Conservation (phyloP, 148 eudicot genomes). For the Silene latifolia region DNA sequence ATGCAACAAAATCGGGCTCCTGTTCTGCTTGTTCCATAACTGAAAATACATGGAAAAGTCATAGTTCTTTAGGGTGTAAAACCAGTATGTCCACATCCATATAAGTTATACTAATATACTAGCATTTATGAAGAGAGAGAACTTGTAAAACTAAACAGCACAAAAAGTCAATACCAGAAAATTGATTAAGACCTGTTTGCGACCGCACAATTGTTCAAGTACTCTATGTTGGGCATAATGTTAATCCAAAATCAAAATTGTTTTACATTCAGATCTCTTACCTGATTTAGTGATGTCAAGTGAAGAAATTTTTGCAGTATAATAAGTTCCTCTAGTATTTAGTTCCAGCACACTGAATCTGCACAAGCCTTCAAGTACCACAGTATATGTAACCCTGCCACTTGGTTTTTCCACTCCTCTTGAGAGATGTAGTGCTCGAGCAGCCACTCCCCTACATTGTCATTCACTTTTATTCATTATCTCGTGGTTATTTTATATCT, state of each 20-base stretch:
- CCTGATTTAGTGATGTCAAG: constrained; percentile 87
- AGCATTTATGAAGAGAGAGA: no score
- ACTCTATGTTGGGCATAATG: background rate
- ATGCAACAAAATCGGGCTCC: constrained; percentile 80
- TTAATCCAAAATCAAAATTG: background rate
- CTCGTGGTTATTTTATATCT: constrained; percentile 8
- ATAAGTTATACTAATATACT: no score
- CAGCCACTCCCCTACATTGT: constrained; percentile 88
- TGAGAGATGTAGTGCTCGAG: constrained; percentile 96
- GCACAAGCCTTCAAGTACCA: constrained; percentile 96
- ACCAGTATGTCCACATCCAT: no score
- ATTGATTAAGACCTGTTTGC: background rate
- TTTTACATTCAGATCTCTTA: constrained; percentile 25
- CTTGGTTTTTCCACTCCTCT: constrained; percentile 99
- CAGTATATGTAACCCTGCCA: constrained; percentile 97
- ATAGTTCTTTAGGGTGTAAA: no score
- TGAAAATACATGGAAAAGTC: constrained; percentile 14
- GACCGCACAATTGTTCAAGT: background rate
- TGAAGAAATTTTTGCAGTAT: constrained; percentile 79
- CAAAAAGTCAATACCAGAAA: constrained; percentile 10
- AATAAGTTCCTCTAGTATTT: constrained; percentile 89
- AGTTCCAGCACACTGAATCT: constrained; percentile 95
- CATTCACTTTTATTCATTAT: constrained; percentile 11
- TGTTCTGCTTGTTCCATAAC: constrained; percentile 98
- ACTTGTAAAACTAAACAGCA: constrained; percentile 7